Conservation (phyloP, 176 grass and related monocot genomes). For the Oryza rufipogon region DNA sequence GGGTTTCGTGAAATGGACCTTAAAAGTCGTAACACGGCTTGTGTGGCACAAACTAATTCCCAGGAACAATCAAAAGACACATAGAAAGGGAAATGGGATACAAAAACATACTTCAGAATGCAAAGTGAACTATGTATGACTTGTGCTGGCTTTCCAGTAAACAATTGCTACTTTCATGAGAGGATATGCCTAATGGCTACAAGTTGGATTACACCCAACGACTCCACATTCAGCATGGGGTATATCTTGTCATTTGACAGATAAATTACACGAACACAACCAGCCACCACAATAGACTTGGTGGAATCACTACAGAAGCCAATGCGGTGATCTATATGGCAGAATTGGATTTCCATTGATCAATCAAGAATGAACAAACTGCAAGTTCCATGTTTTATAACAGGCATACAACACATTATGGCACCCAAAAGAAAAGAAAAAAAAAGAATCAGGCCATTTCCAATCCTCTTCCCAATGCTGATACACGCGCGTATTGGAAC, state of each 20-base stretch:
- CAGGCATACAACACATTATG: background rate
- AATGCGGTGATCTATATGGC: background rate
- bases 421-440: background rate
- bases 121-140: background rate
- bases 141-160: no score
- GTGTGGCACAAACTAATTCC: background rate
- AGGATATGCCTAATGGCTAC: no score
- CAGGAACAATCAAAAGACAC: background rate
- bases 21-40: background rate
- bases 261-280: conserved; percentile 21
- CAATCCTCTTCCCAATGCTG: no score
- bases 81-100: background rate
- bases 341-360: background rate
- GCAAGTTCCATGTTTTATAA: no score
- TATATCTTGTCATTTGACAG: background rate
- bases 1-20: background rate
- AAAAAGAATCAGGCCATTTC: no score
- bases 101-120: background rate
- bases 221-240: background rate
- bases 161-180: no score
- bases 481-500: no score
- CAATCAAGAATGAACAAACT: conserved; percentile 5
- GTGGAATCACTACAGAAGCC: background rate
- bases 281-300: background rate
- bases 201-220: background rate